Evolutionary conservation across 306 rosid species (phyloP).

Genomic region (Herpetospermum pedunculosum): DNA sequence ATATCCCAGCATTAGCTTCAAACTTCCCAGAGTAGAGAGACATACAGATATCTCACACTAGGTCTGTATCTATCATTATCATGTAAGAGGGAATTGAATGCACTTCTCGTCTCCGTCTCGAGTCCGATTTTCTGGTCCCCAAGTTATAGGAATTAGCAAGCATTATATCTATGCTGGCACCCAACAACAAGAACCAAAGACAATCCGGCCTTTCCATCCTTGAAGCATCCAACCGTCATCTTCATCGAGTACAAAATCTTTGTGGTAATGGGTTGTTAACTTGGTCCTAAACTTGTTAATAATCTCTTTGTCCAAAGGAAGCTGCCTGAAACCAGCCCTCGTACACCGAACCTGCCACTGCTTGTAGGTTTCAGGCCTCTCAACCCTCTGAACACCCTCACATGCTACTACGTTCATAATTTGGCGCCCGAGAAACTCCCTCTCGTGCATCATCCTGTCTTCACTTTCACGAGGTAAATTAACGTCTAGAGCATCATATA

Average conservation of each 20-base stretch:
- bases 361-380: slow-evolving; percentile 22
- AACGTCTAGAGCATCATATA: slow-evolving; percentile 12
- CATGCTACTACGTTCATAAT: slow-evolving; percentile 16
- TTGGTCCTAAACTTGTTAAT: slow-evolving; percentile 6
- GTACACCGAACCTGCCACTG: slow-evolving; percentile 18
- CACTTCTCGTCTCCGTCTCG: background rate
- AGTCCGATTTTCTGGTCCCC: background rate
- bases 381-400: slow-evolving; percentile 17
- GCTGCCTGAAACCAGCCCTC: slow-evolving; percentile 20
- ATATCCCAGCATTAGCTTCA: background rate
- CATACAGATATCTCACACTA: background rate
- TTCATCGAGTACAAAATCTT: slow-evolving; percentile 16
- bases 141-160: background rate
- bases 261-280: background rate
- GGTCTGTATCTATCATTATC: background rate
- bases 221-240: slow-evolving; percentile 21
- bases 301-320: slow-evolving; percentile 11
- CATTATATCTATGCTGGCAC: background rate
- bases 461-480: background rate
- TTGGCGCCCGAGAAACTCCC: slow-evolving; percentile 11
- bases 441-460: slow-evolving; percentile 5
- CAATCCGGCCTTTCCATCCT: slow-evolving; percentile 24
- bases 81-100: background rate
- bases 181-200: slow-evolving; percentile 18
- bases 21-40: background rate